Base-by-base conservation (phyloP, 805 yeast genomes). In the Wickerhamomyces chaumierensis region DNA sequence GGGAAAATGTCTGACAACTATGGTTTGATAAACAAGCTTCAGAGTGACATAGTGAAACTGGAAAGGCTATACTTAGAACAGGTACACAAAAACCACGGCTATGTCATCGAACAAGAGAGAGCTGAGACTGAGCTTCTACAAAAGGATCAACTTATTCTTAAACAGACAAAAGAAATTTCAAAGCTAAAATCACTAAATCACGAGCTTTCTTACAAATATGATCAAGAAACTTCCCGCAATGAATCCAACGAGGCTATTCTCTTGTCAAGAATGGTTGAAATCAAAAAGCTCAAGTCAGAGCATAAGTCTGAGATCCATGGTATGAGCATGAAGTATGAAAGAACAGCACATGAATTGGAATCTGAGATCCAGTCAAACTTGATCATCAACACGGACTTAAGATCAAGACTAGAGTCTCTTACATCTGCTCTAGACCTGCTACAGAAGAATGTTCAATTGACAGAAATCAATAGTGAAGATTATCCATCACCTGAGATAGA, bases 81-180 rank as follows among this genome's bases (percentile, higher is more conserved):
- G 41, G 36, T 48, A 3, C 16, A 58, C 12, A 46, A 50, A 11
- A 52, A 54, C 16, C 58, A 59, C 35, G 52, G 53, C 18, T 44
- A 58, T 3, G 44, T 50, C 13, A 50, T 51, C n/a, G 67, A 63
- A 33, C 53, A 55, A 39, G 68, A 63, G 39, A 48, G 55, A 35
- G 44, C 61, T 12, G 65, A 62, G 36, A 35, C 45, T 29, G 68
- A 62, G 28, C 35, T 66, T 5, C 36, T 44, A 19, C 17, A 39
- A 11, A 60, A 56, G 36, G 62, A 59, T 34, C 46, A 47, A 34
- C 39, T 35, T 17, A 15, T 50, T 2, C 29, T 45, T n/a, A 32
- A 35, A n/a, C 37, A 38, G 5, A 46, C 45, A 34, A 36, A 15
- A 18, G 28, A 35, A 4, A 35, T 42, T 18, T 38, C 18, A 17